Conservation (phyloP, 768 basidiomycete species). For the Cantharellus anzutake region DNA sequence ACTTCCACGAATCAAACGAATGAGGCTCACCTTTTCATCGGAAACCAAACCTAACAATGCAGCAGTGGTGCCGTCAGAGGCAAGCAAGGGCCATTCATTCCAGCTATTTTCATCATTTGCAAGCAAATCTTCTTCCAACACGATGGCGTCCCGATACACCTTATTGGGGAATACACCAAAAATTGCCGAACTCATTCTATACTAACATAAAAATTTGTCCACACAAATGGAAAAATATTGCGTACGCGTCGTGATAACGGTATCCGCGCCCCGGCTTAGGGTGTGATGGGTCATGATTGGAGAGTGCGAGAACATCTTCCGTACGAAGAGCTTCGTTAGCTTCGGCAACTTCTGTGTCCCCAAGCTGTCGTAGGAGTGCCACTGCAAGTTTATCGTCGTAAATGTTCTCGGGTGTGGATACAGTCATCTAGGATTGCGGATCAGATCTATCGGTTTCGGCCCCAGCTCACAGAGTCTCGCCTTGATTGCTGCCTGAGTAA, state of each 20-base stretch:
- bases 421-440: constrained; percentile 37
- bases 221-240: no score
- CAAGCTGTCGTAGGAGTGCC: constrained; percentile 33
- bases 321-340: constrained; percentile 42
- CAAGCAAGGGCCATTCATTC: constrained; percentile 63
- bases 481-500: no score
- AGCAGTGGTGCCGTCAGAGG: constrained; percentile 66
- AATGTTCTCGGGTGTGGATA: constrained; percentile 49
- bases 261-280: constrained; percentile 51
- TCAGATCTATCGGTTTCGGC: no score
- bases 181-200: constrained; percentile 35
- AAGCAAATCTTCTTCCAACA: constrained; percentile 36
- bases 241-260: constrained; percentile 51
- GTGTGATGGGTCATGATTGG: constrained; percentile 41
- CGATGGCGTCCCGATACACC: constrained; percentile 49
- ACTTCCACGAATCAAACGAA: background rate
- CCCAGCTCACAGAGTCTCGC: no score
- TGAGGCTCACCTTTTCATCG: constrained; percentile 39
- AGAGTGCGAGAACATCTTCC: constrained; percentile 47
- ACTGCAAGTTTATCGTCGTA: constrained; percentile 47
- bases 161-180: constrained; percentile 45
- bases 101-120: constrained; percentile 29
- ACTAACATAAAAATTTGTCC: no score
- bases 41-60: constrained; percentile 67
- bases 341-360: constrained; percentile 32